phyloP scores from a whole-genome alignment of 2,329 filamentous ascomycete species.

The Cytospora leucostoma region DNA sequence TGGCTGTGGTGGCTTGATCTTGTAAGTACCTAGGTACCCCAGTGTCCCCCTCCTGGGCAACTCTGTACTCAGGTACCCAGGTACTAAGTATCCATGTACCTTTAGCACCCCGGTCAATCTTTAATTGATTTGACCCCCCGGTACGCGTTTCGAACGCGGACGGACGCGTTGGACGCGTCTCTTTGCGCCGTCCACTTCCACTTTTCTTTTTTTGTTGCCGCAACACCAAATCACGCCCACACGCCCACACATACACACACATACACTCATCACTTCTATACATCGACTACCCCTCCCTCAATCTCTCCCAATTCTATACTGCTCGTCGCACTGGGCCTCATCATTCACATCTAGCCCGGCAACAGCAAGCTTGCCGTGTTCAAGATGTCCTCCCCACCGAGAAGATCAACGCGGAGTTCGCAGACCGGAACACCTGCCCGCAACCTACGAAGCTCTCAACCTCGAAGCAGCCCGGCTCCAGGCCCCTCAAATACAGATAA shows the following conservation, averaged over 20 bases:
- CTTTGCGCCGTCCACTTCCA: constrained; percentile 8
- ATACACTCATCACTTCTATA: background rate
- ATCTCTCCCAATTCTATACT: background rate
- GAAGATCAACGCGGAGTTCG: constrained; percentile 55
- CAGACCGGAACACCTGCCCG: constrained; percentile 51
- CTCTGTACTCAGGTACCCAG: background rate
- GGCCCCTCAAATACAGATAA: constrained; percentile 14
- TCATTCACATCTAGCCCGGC: constrained; percentile 10
- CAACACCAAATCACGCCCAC: background rate
- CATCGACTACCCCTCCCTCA: constrained; percentile 3
- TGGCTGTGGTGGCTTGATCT: constrained; percentile 9
- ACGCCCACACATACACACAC: too few species aligned
- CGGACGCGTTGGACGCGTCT: constrained; percentile 16
- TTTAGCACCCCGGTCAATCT: constrained; percentile 14
- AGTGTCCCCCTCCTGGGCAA: too few species aligned
- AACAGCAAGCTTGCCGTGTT: constrained; percentile 15
- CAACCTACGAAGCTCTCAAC: constrained; percentile 35
- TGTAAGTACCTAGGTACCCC: background rate
- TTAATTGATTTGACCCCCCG: constrained; percentile 16
- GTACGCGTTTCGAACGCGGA: constrained; percentile 4
- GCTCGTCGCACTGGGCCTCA: constrained; percentile 11
- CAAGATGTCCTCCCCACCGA: constrained; percentile 64
- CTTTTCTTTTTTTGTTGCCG: constrained; percentile 1
- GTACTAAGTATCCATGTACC: background rate
- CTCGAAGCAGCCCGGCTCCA: constrained; percentile 38